Conservation (phyloP, 2,329 filamentous ascomycete species). For the Colletotrichum sp. region DNA sequence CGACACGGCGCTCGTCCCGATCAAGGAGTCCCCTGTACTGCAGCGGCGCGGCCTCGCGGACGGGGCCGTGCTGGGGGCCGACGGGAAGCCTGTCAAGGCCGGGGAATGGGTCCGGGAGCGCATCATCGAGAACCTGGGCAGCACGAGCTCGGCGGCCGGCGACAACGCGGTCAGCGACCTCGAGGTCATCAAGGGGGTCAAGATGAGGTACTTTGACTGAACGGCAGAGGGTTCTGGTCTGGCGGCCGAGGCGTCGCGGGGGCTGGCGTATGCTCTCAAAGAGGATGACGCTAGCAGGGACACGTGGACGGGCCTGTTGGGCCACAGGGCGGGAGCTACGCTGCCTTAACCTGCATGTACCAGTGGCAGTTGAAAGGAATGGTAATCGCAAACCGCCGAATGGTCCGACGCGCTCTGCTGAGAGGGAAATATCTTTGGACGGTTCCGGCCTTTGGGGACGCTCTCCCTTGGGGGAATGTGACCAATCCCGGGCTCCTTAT, state of each 20-base stretch:
- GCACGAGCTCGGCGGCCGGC: conserved; percentile 1
- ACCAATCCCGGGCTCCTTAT: neutral
- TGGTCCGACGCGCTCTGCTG: neutral
- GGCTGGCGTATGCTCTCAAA: neutral
- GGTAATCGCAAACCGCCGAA: neutral
- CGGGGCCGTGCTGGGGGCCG: conserved; percentile 14
- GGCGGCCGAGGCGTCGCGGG: neutral
- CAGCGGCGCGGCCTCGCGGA: conserved; percentile 30
- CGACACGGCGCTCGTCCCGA: conserved; percentile 29
- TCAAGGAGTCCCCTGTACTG: conserved; percentile 33
- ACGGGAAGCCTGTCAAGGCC: conserved; percentile 29
- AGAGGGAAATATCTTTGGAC: neutral
- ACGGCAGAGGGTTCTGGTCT: neutral
- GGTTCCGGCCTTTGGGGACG: neutral
- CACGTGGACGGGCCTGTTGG: neutral
- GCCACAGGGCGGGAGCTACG: neutral
- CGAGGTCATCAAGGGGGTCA: conserved; percentile 20
- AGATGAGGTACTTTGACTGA: conserved; percentile 18
- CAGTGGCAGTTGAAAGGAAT: neutral
- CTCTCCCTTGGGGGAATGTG: neutral
- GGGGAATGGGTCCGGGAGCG: conserved; percentile 33
- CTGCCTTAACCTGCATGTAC: neutral
- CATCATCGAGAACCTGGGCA: conserved; percentile 25
- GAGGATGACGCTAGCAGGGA: neutral
- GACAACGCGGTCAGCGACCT: conserved; percentile 19